A percentile compares a stretch with the other conserved stretches of the same genome.
Evolutionary conservation across 2,329 filamentous ascomycete species (phyloP).

Genomic region (Teratosphaeria epicoccoides): DNA sequence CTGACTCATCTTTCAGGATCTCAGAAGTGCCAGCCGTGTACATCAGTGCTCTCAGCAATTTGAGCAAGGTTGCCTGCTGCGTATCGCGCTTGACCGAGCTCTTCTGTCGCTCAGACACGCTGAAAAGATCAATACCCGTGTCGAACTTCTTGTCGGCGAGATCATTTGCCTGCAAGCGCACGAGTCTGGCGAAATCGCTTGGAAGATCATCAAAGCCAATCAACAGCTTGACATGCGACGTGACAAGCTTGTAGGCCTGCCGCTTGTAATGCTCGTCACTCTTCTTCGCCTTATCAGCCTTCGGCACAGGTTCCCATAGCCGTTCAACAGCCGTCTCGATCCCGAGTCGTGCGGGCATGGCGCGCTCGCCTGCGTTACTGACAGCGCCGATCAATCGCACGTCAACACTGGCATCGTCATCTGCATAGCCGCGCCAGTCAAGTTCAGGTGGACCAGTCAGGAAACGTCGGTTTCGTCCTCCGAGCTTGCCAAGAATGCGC

Average conservation of each 20-base stretch:
- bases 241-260: slow-evolving; percentile 80
- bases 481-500: slow-evolving; percentile 91
- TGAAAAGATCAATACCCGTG: slow-evolving; percentile 58
- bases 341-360: slow-evolving; percentile 77
- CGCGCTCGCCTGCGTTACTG: slow-evolving; percentile 54
- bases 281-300: slow-evolving; percentile 48
- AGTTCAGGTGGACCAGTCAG: slow-evolving; percentile 82
- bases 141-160: slow-evolving; percentile 62
- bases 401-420: slow-evolving; percentile 81
- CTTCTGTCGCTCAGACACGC: slow-evolving; percentile 64
- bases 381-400: slow-evolving; percentile 81
- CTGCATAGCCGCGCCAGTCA: slow-evolving; percentile 71
- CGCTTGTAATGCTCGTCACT: slow-evolving; percentile 84
- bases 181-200: slow-evolving; percentile 73
- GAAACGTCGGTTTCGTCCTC: slow-evolving; percentile 90
- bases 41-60: slow-evolving; percentile 79
- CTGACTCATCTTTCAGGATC: slow-evolving; percentile 67
- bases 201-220: slow-evolving; percentile 80
- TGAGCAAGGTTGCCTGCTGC: slow-evolving; percentile 73
- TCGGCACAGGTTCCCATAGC: slow-evolving; percentile 63
- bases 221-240: slow-evolving; percentile 78
- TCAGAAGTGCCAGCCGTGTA: slow-evolving; percentile 67
- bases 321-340: slow-evolving; percentile 83
- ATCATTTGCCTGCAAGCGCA: slow-evolving; percentile 85
- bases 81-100: slow-evolving; percentile 79